These are phyloP conservation scores for Pestalotiopsis sp. DNA, from an alignment of 2,329 filamentous ascomycete genomes.

Conservation along the genomic window DNA sequence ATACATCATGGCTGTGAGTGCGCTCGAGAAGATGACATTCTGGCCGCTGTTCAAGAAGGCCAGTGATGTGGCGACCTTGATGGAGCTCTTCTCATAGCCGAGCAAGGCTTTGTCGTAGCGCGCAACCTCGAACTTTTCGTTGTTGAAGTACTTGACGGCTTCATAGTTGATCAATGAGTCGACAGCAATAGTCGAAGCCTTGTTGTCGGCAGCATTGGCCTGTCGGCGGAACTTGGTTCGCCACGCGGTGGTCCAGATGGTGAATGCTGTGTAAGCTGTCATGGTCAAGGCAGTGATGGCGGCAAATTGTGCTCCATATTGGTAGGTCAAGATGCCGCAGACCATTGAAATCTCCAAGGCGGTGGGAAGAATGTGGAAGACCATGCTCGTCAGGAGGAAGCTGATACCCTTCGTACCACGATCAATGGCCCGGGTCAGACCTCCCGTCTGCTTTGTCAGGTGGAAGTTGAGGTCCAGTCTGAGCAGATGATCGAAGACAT, in stretches of 20 bases:
- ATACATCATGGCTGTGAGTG: constrained; percentile 97
- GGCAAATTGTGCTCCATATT: constrained; percentile 91
- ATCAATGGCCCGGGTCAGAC: constrained; percentile 91
- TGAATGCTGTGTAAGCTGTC: constrained; percentile 94
- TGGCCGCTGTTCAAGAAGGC: constrained; percentile 93
- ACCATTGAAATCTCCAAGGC: constrained; percentile 93
- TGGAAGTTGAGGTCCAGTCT: constrained; percentile 93
- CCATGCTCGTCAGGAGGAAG: constrained; percentile 96
- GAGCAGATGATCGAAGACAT: constrained; percentile 90
- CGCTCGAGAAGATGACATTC: constrained; percentile 94
- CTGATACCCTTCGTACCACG: constrained; percentile 98
- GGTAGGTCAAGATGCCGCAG: constrained; percentile 93
- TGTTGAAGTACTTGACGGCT: constrained; percentile 99
- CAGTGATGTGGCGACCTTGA: constrained; percentile 94
- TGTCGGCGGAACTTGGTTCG: constrained; percentile 94
- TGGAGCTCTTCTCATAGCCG: constrained; percentile 89
- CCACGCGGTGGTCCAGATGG: constrained; percentile 95
- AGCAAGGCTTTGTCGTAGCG: constrained; percentile 87
- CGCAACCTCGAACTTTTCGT: constrained; percentile 90
- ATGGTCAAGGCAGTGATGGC: constrained; percentile 89
- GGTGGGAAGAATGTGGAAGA: constrained; percentile 94
- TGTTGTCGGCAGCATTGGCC: constrained; percentile 95
- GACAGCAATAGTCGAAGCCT: constrained; percentile 90
- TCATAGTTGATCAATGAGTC: constrained; percentile 99
- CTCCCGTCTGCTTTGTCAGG: constrained; percentile 90